Conservation (phyloP, 176 grass and related monocot genomes). For the Lolium perenne region DNA sequence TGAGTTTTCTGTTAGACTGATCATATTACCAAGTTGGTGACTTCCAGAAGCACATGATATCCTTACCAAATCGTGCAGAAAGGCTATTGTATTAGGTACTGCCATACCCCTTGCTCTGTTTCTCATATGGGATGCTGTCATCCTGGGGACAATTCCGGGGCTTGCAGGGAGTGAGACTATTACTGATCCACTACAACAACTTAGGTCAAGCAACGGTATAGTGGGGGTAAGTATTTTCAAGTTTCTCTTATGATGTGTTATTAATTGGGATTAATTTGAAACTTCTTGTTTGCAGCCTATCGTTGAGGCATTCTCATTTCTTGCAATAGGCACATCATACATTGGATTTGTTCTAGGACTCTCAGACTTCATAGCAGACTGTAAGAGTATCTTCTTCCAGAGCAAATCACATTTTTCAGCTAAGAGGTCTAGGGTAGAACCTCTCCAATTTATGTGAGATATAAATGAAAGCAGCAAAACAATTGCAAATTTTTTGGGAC, state of each 20-base stretch:
- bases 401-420: slow-evolving; percentile 30
- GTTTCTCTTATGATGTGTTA: neutral
- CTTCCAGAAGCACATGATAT: slow-evolving; percentile 20
- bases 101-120: slow-evolving; percentile 90
- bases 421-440: neutral
- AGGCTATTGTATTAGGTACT: slow-evolving; percentile 74
- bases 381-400: slow-evolving; percentile 69
- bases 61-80: slow-evolving; percentile 62
- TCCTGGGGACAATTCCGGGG: slow-evolving; percentile 73
- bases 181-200: slow-evolving; percentile 70
- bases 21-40: neutral
- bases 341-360: slow-evolving; percentile 97
- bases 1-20: neutral
- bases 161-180: slow-evolving; percentile 46
- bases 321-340: slow-evolving; percentile 94
- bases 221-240: slow-evolving; percentile 71
- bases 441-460: neutral
- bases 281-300: slow-evolving; percentile 70
- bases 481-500: neutral
- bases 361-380: slow-evolving; percentile 85
- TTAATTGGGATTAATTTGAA: slow-evolving; percentile 22
- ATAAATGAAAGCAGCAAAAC: slow-evolving; percentile 16
- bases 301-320: slow-evolving; percentile 89
- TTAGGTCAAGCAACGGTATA: slow-evolving; percentile 76
- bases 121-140: slow-evolving; percentile 91